A percentile compares a stretch with the other conserved stretches of the same genome.
These are phyloP conservation scores for Brassica incana DNA, from an alignment of 345 rosid genomes.

Conservation along the genomic window DNA sequence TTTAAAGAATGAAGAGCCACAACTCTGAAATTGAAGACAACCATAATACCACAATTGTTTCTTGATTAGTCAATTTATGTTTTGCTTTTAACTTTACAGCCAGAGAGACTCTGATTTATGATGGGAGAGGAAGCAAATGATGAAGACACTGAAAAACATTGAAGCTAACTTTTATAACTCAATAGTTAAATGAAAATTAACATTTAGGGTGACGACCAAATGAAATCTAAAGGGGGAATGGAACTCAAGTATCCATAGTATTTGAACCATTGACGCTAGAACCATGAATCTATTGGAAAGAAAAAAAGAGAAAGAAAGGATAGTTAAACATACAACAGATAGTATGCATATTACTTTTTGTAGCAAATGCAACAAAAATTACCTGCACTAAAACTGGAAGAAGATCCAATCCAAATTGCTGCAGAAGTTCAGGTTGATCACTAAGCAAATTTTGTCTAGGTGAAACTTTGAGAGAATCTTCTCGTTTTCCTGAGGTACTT, in stretches of 20 bases:
- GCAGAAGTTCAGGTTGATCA: conserved; percentile 92
- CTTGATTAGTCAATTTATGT: too few relatives aligned
- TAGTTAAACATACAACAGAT: conserved; percentile 20
- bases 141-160: not conserved
- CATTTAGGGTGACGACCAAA: not conserved
- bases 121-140: not conserved
- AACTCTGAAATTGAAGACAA: not conserved
- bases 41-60: too few relatives aligned
- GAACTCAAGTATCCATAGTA: not conserved
- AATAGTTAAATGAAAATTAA: not conserved
- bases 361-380: not conserved
- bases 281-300: conserved; percentile 79
- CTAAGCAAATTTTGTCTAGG: conserved; percentile 79
- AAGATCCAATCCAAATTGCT: conserved; percentile 94
- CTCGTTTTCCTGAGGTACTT: conserved; percentile 65
- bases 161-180: conserved; percentile 1
- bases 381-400: conserved; percentile 98
- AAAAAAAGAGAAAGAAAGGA: not conserved
- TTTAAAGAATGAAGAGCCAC: not conserved
- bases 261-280: conserved; percentile 83
- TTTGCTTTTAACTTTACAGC: too few relatives aligned
- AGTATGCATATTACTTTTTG: not conserved
- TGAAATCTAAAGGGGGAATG: not conserved
- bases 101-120: not conserved
- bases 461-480: conserved; percentile 60